Evolutionary conservation across 495 filamentous ascomycete genomes (phyloP).

Genomic region (Lasiosphaeria miniovina): DNA sequence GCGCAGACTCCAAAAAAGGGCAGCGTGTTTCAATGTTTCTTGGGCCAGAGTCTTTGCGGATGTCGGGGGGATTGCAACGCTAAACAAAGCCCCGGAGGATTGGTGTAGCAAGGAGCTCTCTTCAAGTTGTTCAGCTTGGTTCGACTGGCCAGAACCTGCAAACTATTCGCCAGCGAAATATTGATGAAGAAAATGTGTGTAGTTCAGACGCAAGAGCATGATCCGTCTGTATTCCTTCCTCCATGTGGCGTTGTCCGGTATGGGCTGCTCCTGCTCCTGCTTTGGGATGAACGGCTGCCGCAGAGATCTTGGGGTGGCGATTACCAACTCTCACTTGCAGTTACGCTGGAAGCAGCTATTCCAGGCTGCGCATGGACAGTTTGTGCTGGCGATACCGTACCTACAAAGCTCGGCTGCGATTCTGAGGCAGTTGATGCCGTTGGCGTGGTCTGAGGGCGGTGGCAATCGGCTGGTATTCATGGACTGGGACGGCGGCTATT

Average conservation of each 20-base stretch:
- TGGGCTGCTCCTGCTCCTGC: too few species aligned
- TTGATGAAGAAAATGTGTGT: too few species aligned
- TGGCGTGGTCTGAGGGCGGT: conserved; percentile 8
- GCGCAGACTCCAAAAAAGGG: background rate
- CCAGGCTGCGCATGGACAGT: background rate
- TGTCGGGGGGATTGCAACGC: background rate
- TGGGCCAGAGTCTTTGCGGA: background rate
- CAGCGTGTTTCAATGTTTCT: background rate
- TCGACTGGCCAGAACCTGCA: too few species aligned
- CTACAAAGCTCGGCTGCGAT: background rate
- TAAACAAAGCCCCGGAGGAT: background rate
- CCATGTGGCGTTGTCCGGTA: too few species aligned
- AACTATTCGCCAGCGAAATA: too few species aligned
- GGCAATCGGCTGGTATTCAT: background rate
- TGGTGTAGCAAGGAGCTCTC: background rate
- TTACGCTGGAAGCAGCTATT: background rate
- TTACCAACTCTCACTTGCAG: too few species aligned
- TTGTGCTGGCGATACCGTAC: background rate
- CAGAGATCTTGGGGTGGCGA: too few species aligned
- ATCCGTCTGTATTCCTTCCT: too few species aligned
- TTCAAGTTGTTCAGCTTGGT: too few species aligned
- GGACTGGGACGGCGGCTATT: conserved; percentile 8
- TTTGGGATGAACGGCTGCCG: too few species aligned
- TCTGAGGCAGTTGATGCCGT: conserved; percentile 7
- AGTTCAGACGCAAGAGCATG: too few species aligned